Evolutionary conservation across 768 basidiomycete species (phyloP), one percentile per base, ranked within the genome.

Genomic region (Suillus sp.): DNA sequence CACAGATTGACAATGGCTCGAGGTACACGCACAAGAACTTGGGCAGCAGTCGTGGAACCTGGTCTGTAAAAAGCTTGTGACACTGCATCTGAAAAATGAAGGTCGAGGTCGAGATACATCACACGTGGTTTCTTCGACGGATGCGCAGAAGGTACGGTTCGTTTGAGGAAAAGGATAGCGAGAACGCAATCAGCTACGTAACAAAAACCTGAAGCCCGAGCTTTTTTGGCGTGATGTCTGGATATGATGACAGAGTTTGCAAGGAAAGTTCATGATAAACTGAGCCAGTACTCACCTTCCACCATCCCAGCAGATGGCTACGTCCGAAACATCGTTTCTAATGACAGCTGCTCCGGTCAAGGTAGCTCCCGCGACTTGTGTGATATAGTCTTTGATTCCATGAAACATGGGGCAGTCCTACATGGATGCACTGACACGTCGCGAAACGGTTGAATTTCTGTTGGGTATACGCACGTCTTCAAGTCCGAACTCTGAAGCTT

Each of bases 161-260:
- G 80, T 66, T 84, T 87, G 48, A 97, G 81, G 4, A 83, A 78
- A 62, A 96, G 83, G 63, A 97, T 87, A 0, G 90, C 90, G 1
- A 98, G 83, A 11, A 95, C 84, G 61, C 90, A 88, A 71, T 98
- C 96, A 1, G 93, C 91, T 25, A 98, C 91, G 71, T 97, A 99
- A 79, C 96, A 99, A 76, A 92, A 99, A 0, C 96, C 96, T 4
- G 91, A 86, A 0, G 95, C 95, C 48, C 79, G 81, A 0, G 85
- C 81, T 71, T 92, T 90, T 58, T 87, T 84, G 0, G 92, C 92
- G 69, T 97, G 96, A 69, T 96, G 96, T 69, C 95, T 88, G 59
- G 16, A 63, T 32, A 56, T 40, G 25, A 62, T 7, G 47, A 32
- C 56, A 14, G 37, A 27, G 40, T 18, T 40, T 40, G 11, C 25